Percentiles rank a stretch among this genome's conserved stretches.
phyloP scores from a whole-genome alignment of 2,329 filamentous ascomycete genomes.

The Aureobasidium sp. region DNA sequence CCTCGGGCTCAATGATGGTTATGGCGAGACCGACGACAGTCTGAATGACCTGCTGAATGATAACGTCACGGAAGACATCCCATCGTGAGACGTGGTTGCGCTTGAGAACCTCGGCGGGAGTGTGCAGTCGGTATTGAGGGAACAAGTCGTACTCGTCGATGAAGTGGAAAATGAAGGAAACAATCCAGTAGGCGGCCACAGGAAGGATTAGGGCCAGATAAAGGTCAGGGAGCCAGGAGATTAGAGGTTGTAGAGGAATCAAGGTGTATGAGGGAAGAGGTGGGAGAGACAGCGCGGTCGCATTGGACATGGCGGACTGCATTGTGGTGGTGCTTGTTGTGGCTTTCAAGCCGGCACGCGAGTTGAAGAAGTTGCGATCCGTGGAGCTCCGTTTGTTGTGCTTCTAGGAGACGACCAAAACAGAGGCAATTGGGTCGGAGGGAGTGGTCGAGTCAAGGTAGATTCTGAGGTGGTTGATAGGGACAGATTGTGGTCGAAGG shows the following conservation, averaged over 20 bases:
- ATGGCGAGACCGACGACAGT: slow-evolving; percentile 62
- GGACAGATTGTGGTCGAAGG: not conserved
- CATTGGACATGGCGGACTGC: slow-evolving; percentile 25
- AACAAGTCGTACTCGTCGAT: slow-evolving; percentile 82
- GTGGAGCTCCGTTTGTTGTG: slow-evolving; percentile 2
- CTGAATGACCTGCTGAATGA: slow-evolving; percentile 88
- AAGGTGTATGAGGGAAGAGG: slow-evolving; percentile 79
- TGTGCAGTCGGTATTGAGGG: slow-evolving; percentile 88
- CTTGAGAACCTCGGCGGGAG: slow-evolving; percentile 80
- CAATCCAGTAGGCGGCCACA: slow-evolving; percentile 77
- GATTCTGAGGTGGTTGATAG: not conserved
- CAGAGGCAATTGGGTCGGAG: not conserved
- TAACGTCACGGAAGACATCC: slow-evolving; percentile 83
- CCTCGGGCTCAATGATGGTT: slow-evolving; percentile 63
- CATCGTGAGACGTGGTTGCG: slow-evolving; percentile 79
- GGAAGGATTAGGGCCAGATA: slow-evolving; percentile 69
- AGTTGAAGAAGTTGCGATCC: slow-evolving; percentile 3
- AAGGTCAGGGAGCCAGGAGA: slow-evolving; percentile 75
- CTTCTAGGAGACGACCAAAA: not conserved
- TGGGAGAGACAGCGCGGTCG: slow-evolving; percentile 52
- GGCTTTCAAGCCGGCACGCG: slow-evolving; percentile 5
- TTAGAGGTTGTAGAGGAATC: slow-evolving; percentile 59
- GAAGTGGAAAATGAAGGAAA: slow-evolving; percentile 80
- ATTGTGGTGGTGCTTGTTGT: slow-evolving; percentile 4
- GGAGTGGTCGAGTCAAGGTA: not conserved